Evolutionary conservation across 225 moss, liverwort and hornwort genomes (phyloP), one percentile per base, ranked within the genome.

Genomic region (Thuidium tamariscinum): DNA sequence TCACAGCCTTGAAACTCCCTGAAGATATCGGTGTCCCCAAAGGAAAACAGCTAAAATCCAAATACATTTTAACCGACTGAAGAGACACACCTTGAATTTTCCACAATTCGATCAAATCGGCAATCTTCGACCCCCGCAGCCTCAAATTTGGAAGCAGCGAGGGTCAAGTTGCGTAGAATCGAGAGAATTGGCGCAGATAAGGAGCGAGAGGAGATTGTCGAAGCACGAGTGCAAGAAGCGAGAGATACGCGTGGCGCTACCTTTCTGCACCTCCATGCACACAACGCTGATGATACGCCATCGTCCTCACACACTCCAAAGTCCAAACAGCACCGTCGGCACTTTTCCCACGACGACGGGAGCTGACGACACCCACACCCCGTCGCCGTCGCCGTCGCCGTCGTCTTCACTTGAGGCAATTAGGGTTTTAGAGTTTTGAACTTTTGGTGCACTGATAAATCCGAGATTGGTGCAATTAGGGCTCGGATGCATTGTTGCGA

Each of bases 231-330:
- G 81, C 64, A 85, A 70, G 34, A 57, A 77, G 39, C 23, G 34
- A 69, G 71, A 29, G 73, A 46, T 64, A 81, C 88, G 88, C 88
- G 85, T 77, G 86, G 88, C 83, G 55, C 75, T 86, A 86, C 73
- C 88, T 79, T 90, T 86, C 49, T 65, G 79, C 79, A 84, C 59
- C 80, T 80, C 60, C 90, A 88, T 90, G 90, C 86, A 90, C 56
- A 18, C 81, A 26, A n/a, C n/a, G n/a, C n/a, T n/a, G n/a, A n/a
- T n/a, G n/a, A n/a, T 19, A 65, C 63, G 82, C 87, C 74, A 51
- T 46, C 25, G 69, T 74, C 80, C 80, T 77, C 79, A 25, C 87
- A 79, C 83, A 59, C 59, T 52, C 72, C 70, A 52, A 27, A 59
- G 48, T 52, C 72, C 70, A 52, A 27, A 30, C 74, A 74, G 44